Evolutionary conservation across 2,329 filamentous ascomycete species (phyloP).

Genomic region (Ophiocordyceps camponoti-floridani): DNA sequence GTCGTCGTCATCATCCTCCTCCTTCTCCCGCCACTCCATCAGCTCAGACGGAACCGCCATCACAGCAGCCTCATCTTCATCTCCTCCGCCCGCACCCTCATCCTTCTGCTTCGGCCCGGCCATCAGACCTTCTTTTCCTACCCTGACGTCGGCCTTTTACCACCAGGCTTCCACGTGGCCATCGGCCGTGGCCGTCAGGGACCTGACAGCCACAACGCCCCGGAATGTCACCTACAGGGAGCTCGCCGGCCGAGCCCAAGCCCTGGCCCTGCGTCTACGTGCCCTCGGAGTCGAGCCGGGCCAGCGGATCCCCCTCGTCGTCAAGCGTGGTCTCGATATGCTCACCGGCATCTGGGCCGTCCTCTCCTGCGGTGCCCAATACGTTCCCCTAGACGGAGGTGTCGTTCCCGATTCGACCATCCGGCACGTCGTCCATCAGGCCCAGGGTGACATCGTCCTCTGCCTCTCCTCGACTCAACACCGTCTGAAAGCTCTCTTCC

Average conservation of each 20-base stretch:
- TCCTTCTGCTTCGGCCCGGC: constrained; percentile 3
- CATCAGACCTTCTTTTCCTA: constrained; percentile 16
- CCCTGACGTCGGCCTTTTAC: constrained; percentile 19
- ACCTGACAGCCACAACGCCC: constrained; percentile 11
- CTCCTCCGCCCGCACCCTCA: background rate
- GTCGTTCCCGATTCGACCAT: constrained; percentile 30
- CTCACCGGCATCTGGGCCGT: constrained; percentile 37
- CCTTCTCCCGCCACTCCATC: background rate
- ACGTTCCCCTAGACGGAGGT: constrained; percentile 39
- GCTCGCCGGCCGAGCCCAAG: constrained; percentile 22
- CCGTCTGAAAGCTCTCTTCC: constrained; percentile 12
- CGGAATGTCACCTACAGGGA: constrained; percentile 24
- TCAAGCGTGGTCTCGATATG: constrained; percentile 36
- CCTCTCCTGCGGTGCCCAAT: constrained; percentile 38
- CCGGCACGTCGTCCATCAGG: constrained; percentile 28
- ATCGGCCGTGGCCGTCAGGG: constrained; percentile 18
- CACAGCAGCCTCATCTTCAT: background rate
- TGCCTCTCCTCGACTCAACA: constrained; percentile 23
- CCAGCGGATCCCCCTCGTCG: constrained; percentile 35
- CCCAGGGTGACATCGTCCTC: constrained; percentile 23
- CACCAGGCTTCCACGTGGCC: constrained; percentile 18
- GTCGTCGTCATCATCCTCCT: background rate
- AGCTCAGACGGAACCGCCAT: background rate
- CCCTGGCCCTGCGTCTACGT: constrained; percentile 20
- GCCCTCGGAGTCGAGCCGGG: constrained; percentile 20